Evolutionary conservation across 129 eudicot genomes (phyloP), one percentile per base, ranked within the genome.

Genomic region (Saussurea involucrata): DNA sequence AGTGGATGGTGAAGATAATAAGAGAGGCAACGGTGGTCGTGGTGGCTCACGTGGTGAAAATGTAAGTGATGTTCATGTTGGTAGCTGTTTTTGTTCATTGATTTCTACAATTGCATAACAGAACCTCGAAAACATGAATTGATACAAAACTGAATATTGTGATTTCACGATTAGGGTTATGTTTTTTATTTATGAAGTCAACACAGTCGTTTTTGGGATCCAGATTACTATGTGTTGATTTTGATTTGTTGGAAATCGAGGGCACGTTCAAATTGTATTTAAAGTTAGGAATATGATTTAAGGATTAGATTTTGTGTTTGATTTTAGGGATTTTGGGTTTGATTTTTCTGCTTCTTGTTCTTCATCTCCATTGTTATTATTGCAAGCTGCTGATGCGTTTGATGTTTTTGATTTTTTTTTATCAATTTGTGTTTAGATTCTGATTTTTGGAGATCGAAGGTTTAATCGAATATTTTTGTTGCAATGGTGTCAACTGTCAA

Each of bases 1-100:
- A 24, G 37, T 66, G 24, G 78, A 72, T 33, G 67, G 60, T 36
- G 82, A 66, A 67, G 75, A 29, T 46, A 64, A 78, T 55, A 78
- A 63, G 66, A 79, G 69, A 24, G 78, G 55, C 21, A 74, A 74
- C 29, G 31, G 46, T 71, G 53, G 24, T 61, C 40, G 73, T 66
- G 79, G 65, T 32, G 46, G 22, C 3, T 64, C 3, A 31, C 5
- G 24, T n/a, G n/a, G n/a, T 18, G 33, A 65, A 55, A 80, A 66
- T 64, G 83, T 80, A 73, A 66, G 79, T 31, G 8, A 29, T 72
- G 13, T 24, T 73, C 33, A 20, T 73, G 12, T 15, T 55, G n/a
- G 8, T 58, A 24, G 49, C 13, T 68, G 49, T 33, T 33, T 53
- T 21, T 40, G 11, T 31, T 22, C 0, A 31, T 77, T 18, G 49